These are phyloP conservation scores for Hyphopichia khmerensis DNA, from an alignment of 1,139 yeast genomes.

Conservation along the genomic window DNA sequence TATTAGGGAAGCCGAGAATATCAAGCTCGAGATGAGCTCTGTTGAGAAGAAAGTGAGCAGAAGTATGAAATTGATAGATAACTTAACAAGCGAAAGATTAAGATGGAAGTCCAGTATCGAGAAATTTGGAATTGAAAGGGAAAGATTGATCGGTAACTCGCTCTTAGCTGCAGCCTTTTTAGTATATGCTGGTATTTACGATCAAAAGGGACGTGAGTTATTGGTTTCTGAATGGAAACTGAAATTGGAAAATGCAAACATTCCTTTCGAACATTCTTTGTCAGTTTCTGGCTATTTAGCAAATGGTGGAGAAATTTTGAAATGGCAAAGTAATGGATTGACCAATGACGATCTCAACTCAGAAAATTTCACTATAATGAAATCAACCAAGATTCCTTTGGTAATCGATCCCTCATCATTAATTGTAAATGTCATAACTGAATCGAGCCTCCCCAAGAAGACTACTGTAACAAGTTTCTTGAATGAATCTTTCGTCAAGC, in stretches of 20 bases:
- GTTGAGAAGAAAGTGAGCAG: slow-evolving; percentile 65
- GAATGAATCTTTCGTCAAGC: slow-evolving; percentile 66
- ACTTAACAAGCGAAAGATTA: slow-evolving; percentile 63
- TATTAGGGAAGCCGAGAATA: slow-evolving; percentile 75
- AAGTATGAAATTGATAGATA: slow-evolving; percentile 62
- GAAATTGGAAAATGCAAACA: slow-evolving; percentile 33
- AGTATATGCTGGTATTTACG: slow-evolving; percentile 61
- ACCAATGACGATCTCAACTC: slow-evolving; percentile 57
- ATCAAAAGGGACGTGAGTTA: slow-evolving; percentile 48
- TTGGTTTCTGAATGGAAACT: slow-evolving; percentile 42
- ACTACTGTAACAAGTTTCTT: slow-evolving; percentile 66
- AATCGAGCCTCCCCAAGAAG: slow-evolving; percentile 30
- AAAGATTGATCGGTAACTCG: slow-evolving; percentile 61
- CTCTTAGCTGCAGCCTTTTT: slow-evolving; percentile 61
- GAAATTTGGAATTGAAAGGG: slow-evolving; percentile 48
- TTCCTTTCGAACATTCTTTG: slow-evolving; percentile 42
- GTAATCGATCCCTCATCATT: slow-evolving; percentile 73
- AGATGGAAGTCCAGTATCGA: slow-evolving; percentile 69
- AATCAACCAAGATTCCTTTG: slow-evolving; percentile 40
- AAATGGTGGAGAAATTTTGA: slow-evolving; percentile 36
- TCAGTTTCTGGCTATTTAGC: slow-evolving; percentile 37
- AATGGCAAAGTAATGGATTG: slow-evolving; percentile 56
- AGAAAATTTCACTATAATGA: slow-evolving; percentile 63
- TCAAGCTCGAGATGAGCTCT: slow-evolving; percentile 65
- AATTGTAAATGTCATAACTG: slow-evolving; percentile 40